These are phyloP conservation scores for Microbotryum scabiosae DNA, from an alignment of 1,284 basidiomycete genomes.

Conservation along the genomic window DNA sequence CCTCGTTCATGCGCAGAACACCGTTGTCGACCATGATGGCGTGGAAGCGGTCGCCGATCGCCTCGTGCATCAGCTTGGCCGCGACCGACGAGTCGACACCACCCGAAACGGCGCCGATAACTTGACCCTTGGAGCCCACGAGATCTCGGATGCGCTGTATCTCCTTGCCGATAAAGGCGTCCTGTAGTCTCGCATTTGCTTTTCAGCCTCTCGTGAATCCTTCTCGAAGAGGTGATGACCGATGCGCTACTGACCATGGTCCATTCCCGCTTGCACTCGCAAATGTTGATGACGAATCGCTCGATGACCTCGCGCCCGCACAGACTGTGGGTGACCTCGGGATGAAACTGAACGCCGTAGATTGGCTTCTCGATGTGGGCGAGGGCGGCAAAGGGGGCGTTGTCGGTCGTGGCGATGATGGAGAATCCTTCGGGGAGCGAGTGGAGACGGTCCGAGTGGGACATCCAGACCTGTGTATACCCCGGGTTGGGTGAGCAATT, in stretches of 20 bases:
- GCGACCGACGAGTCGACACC: constrained; percentile 98
- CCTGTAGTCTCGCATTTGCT: constrained; percentile 46
- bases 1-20: constrained; percentile 87
- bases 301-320: constrained; percentile 86
- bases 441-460: constrained; percentile 90
- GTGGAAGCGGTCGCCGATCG: constrained; percentile 97
- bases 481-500: too few species aligned
- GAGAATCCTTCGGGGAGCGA: constrained; percentile 75
- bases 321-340: constrained; percentile 92
- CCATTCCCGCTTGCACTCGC: constrained; percentile 76
- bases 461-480: constrained; percentile 89
- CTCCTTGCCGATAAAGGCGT: constrained; percentile 97
- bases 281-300: constrained; percentile 77
- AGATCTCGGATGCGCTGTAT: constrained; percentile 89
- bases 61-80: constrained; percentile 98
- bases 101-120: constrained; percentile 95
- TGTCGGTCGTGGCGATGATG: constrained; percentile 75
- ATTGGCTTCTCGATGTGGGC: constrained; percentile 83
- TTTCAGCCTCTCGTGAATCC: neutral
- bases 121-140: constrained; percentile 87
- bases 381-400: constrained; percentile 87
- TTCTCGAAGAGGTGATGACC: neutral
- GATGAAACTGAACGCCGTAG: constrained; percentile 98
- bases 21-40: constrained; percentile 99
- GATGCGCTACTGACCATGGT: constrained; percentile 67